A percentile compares a stretch with the other conserved stretches of the same genome.
Conservation (phyloP, 306 rosid genomes). For the Neltuma alba region DNA sequence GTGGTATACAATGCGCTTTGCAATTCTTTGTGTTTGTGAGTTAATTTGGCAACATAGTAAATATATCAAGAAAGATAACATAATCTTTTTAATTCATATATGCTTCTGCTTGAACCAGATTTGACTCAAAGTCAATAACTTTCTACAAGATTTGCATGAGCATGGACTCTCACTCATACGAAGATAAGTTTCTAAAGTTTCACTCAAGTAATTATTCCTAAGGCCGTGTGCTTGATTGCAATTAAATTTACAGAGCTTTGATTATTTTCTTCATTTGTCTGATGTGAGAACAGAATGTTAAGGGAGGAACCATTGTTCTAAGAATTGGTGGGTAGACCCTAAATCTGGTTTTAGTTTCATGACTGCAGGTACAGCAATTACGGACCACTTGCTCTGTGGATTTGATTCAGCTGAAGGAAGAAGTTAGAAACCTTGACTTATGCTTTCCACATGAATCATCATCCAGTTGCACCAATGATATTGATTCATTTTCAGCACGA, state of each 20-base stretch:
- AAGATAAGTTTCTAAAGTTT: slow-evolving; percentile 19
- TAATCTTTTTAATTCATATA: slow-evolving; percentile 15
- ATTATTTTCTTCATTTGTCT: slow-evolving; percentile 20
- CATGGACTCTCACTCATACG: neutral
- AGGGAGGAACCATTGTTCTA: slow-evolving; percentile 12
- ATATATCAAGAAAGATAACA: neutral
- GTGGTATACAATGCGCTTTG: neutral
- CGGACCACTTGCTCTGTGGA: slow-evolving; percentile 62
- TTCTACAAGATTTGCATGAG: slow-evolving; percentile 1
- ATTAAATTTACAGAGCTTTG: neutral
- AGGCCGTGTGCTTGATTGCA: neutral
- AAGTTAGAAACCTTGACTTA: slow-evolving; percentile 43
- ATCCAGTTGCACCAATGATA: slow-evolving; percentile 34
- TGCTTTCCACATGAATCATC: slow-evolving; percentile 46
- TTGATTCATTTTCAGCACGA: slow-evolving; percentile 47
- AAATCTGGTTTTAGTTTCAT: slow-evolving; percentile 38
- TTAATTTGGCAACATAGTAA: neutral
- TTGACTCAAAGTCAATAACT: slow-evolving; percentile 11
- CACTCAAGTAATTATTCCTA: slow-evolving; percentile 2
- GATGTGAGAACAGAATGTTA: slow-evolving; percentile 9
- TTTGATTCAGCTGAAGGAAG: slow-evolving; percentile 55
- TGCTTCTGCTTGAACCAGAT: slow-evolving; percentile 14
- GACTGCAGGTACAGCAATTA: slow-evolving; percentile 63
- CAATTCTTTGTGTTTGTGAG: neutral
- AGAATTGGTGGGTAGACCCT: slow-evolving; percentile 33